Conservation (phyloP, 2,329 filamentous ascomycete genomes). For the Podosphaera fusca region DNA sequence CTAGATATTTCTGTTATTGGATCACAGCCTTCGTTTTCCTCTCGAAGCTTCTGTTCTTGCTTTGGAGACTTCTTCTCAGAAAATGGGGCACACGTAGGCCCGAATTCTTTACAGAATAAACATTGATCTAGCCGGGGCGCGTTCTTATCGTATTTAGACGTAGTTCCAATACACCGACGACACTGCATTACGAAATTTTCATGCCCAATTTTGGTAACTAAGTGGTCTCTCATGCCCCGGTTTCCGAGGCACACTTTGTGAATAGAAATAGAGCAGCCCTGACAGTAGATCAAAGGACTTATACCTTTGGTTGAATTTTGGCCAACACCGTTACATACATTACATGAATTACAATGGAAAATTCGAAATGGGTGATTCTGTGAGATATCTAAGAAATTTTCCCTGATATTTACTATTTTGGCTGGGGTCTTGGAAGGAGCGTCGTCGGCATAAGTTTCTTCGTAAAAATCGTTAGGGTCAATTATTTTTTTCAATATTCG, state of each 20-base stretch:
- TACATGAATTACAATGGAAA: conserved; percentile 48
- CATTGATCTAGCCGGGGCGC: conserved; percentile 54
- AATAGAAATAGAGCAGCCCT: conserved; percentile 68
- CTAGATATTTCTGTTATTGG: conserved; percentile 42
- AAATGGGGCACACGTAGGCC: conserved; percentile 51
- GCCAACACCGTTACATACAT: conserved; percentile 38
- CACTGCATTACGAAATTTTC: conserved; percentile 76
- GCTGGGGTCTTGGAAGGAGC: conserved; percentile 22
- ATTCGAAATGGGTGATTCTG: conserved; percentile 41
- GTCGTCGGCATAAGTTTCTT: conserved; percentile 26
- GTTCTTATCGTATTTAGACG: conserved; percentile 41
- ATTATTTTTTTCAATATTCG: conserved; percentile 19
- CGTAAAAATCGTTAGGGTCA: conserved; percentile 26
- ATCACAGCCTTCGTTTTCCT: conserved; percentile 58
- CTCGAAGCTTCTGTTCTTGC: conserved; percentile 64
- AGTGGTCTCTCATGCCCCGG: conserved; percentile 54
- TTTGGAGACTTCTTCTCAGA: conserved; percentile 46
- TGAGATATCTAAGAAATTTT: conserved; percentile 44
- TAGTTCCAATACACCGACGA: conserved; percentile 52
- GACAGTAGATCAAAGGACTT: conserved; percentile 52
- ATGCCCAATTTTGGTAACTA: conserved; percentile 63
- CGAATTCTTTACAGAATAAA: conserved; percentile 40
- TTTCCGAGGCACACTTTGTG: conserved; percentile 65
- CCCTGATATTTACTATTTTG: conserved; percentile 42
- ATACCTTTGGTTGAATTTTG: conserved; percentile 33